phyloP scores from a whole-genome alignment of 305 asterid species.

The Fraxinus platypoda region DNA sequence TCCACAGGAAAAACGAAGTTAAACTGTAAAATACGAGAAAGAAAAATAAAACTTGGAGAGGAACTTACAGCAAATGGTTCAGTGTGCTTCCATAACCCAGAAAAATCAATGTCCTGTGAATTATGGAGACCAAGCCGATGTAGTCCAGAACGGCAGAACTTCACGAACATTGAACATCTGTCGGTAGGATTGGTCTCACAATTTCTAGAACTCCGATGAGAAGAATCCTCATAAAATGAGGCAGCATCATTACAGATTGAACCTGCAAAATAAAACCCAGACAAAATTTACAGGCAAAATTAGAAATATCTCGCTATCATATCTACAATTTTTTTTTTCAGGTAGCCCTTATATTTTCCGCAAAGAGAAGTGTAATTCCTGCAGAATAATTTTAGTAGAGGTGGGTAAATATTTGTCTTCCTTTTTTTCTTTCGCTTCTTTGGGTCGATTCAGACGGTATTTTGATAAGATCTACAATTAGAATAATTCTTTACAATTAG shows the following conservation, averaged over 20 bases:
- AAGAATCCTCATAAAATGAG: conserved; percentile 26
- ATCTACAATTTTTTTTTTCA: background rate
- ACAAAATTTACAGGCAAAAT: conserved; percentile 1
- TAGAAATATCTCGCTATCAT: background rate
- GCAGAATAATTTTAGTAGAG: background rate
- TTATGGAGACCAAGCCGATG: conserved; percentile 56
- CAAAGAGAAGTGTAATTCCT: background rate
- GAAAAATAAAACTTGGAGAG: conserved; percentile 2
- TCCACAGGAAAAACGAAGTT: conserved; percentile 1
- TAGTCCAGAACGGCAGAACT: conserved; percentile 69
- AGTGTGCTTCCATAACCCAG: conserved; percentile 58
- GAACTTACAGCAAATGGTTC: conserved; percentile 62
- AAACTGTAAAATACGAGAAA: background rate
- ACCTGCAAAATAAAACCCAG: conserved; percentile 39
- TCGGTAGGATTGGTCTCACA: conserved; percentile 31
- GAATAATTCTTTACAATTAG: background rate
- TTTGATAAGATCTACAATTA: background rate
- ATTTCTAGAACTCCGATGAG: conserved; percentile 22
- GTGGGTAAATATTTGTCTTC: background rate
- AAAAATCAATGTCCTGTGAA: conserved; percentile 47
- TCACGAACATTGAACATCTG: conserved; percentile 52
- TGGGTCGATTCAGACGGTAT: background rate
- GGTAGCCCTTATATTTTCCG: background rate
- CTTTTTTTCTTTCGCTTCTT: background rate
- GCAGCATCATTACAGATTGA: conserved; percentile 26